Conservation (phyloP, 768 basidiomycete genomes). For the Lepiota brunneoincarnata region DNA sequence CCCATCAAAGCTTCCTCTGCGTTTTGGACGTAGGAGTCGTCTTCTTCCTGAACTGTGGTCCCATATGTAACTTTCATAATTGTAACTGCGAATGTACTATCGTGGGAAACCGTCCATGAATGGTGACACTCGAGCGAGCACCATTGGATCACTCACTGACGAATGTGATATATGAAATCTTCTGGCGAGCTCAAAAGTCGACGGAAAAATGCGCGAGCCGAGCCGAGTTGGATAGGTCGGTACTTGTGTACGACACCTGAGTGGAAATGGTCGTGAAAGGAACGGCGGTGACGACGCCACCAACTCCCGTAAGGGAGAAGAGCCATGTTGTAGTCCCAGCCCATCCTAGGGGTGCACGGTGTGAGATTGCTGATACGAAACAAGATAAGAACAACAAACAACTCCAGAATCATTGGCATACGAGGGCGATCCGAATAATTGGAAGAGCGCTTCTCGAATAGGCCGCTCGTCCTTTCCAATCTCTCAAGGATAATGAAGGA, state of each 20-base stretch:
- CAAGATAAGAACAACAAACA: not conserved
- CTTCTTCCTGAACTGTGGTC: not conserved
- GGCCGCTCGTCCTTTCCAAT: constrained; percentile 8
- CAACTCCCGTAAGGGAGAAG: constrained; percentile 16
- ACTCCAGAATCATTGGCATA: constrained; percentile 10
- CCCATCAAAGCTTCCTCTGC: constrained; percentile 23
- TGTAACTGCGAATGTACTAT: not conserved
- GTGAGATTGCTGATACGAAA: not conserved
- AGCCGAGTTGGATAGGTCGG: constrained; percentile 22
- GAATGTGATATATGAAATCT: constrained; percentile 22
- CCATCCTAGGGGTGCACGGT: not conserved
- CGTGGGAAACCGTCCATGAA: not conserved
- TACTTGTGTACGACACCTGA: constrained; percentile 17
- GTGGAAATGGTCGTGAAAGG: constrained; percentile 19
- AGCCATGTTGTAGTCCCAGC: constrained; percentile 3
- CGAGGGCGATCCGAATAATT: constrained; percentile 13
- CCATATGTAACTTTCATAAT: constrained; percentile 14
- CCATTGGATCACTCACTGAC: constrained; percentile 19
- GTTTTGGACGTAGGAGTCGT: constrained; percentile 18
- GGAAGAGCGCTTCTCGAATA: constrained; percentile 16
- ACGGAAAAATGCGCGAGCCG: constrained; percentile 19
- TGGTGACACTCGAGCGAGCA: not conserved
- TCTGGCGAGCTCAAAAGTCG: constrained; percentile 19
- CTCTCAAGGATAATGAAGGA: constrained; percentile 12
- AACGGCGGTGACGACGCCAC: constrained; percentile 18